Conservation (phyloP, 495 filamentous ascomycete species). For the Tuber indicum region DNA sequence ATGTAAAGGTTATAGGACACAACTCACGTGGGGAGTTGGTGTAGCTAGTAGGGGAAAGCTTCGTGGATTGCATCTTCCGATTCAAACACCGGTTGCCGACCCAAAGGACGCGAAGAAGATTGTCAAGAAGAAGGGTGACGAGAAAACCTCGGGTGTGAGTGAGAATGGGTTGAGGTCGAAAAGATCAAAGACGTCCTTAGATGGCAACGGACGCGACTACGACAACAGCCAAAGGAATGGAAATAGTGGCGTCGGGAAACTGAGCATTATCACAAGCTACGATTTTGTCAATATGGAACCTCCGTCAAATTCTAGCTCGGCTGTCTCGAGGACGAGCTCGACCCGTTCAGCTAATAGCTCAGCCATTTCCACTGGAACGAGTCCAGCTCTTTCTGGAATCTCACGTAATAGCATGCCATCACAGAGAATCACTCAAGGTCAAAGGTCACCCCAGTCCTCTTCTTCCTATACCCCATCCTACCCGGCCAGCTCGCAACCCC, state of each 20-base stretch:
- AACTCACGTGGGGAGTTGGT: constrained; percentile 94
- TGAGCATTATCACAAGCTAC: constrained; percentile 46
- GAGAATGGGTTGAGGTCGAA: constrained; percentile 26
- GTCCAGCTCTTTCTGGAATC: constrained; percentile 36
- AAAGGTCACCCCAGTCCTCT: constrained; percentile 27
- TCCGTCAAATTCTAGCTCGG: constrained; percentile 42
- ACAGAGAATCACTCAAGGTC: constrained; percentile 29
- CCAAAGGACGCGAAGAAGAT: constrained; percentile 40
- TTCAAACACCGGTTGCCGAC: constrained; percentile 64
- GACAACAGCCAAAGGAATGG: constrained; percentile 27
- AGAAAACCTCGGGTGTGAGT: constrained; percentile 31
- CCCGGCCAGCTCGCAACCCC: constrained; percentile 29
- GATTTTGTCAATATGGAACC: constrained; percentile 51
- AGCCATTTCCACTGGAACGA: constrained; percentile 35
- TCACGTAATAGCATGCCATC: constrained; percentile 38
- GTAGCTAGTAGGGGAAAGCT: constrained; percentile 96
- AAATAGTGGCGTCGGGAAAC: constrained; percentile 26
- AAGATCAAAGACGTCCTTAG: constrained; percentile 18
- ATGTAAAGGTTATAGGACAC: constrained; percentile 95
- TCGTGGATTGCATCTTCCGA: constrained; percentile 75
- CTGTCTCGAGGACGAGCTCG: constrained; percentile 38
- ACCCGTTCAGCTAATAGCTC: constrained; percentile 24
- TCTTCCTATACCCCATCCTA: constrained; percentile 36
- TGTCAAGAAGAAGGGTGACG: constrained; percentile 46
- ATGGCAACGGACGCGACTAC: constrained; percentile 27